Evolutionary conservation across 2,329 filamentous ascomycete species (phyloP).

Genomic region (Ophiostoma sp.): DNA sequence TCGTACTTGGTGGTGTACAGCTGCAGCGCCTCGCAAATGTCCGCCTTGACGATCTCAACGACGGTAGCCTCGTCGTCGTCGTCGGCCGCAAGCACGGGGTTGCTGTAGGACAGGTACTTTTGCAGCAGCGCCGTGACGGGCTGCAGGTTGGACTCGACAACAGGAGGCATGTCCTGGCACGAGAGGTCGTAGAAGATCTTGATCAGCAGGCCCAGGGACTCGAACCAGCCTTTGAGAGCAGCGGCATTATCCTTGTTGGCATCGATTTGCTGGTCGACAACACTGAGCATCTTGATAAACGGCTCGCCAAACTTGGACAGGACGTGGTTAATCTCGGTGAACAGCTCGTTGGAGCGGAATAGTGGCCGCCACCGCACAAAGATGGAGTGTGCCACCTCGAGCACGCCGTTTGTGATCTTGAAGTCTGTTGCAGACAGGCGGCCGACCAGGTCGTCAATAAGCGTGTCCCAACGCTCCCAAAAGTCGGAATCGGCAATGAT

Average conservation of each 20-base stretch:
- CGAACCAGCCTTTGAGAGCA: slow-evolving; percentile 70
- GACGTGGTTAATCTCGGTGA: slow-evolving; percentile 94
- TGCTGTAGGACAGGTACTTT: slow-evolving; percentile 90
- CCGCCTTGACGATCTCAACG: slow-evolving; percentile 81
- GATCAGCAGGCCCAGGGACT: slow-evolving; percentile 79
- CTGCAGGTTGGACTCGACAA: slow-evolving; percentile 83
- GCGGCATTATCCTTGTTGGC: slow-evolving; percentile 70
- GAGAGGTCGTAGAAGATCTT: slow-evolving; percentile 95
- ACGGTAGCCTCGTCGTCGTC: slow-evolving; percentile 88
- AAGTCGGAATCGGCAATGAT: slow-evolving; percentile 98
- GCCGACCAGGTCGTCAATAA: slow-evolving; percentile 76
- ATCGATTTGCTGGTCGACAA: slow-evolving; percentile 67
- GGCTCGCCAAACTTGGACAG: slow-evolving; percentile 76
- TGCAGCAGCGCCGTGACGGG: slow-evolving; percentile 74
- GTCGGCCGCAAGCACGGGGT: slow-evolving; percentile 54
- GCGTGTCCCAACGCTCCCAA: slow-evolving; percentile 91
- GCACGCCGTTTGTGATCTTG: slow-evolving; percentile 83
- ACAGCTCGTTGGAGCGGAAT: slow-evolving; percentile 87
- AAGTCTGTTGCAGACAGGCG: slow-evolving; percentile 77
- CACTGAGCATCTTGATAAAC: slow-evolving; percentile 73
- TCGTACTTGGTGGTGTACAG: slow-evolving; percentile 93
- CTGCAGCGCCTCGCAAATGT: slow-evolving; percentile 85
- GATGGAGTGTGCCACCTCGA: slow-evolving; percentile 97
- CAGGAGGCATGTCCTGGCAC: slow-evolving; percentile 91
- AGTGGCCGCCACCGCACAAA: slow-evolving; percentile 94